Evolutionary conservation across 208 protist genomes (phyloP).

Genomic region (Wallacemonas sp.): DNA sequence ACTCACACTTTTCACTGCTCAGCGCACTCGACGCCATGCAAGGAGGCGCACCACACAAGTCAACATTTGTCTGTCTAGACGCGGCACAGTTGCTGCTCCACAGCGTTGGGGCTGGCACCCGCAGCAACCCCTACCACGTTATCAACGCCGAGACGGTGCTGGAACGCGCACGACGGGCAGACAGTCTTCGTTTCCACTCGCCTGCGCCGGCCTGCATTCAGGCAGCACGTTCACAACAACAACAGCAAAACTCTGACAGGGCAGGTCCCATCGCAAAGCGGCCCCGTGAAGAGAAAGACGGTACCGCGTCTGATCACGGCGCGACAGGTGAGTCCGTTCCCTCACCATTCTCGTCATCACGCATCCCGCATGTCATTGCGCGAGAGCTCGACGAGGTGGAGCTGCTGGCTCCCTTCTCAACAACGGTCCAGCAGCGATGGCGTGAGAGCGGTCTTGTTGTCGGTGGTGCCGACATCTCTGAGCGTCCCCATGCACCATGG

Average conservation of each 20-base stretch:
- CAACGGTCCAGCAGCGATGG: background rate
- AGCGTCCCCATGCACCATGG: constrained; percentile 2
- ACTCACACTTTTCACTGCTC: too few species aligned
- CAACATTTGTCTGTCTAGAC: constrained; percentile 32
- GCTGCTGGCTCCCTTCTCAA: constrained; percentile 11
- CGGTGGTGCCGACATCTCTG: background rate
- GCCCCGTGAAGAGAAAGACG: too few species aligned
- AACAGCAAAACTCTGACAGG: too few species aligned
- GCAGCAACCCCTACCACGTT: constrained; percentile 22
- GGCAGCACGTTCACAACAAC: background rate
- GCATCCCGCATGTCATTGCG: background rate
- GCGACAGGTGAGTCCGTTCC: background rate
- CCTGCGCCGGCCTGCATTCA: background rate
- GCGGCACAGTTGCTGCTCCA: constrained; percentile 32
- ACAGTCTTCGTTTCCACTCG: constrained; percentile 2
- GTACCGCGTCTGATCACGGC: too few species aligned
- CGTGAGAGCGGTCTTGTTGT: background rate
- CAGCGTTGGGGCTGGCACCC: constrained; percentile 25
- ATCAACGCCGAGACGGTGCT: constrained; percentile 29
- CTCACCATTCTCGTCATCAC: background rate
- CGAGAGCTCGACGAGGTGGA: constrained; percentile 14
- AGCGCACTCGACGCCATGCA: background rate
- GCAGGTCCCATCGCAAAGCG: too few species aligned
- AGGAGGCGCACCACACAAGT: background rate
- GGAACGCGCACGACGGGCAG: constrained; percentile 7